phyloP scores from a whole-genome alignment of 768 basidiomycete species.

The Clathrus columnatus region DNA sequence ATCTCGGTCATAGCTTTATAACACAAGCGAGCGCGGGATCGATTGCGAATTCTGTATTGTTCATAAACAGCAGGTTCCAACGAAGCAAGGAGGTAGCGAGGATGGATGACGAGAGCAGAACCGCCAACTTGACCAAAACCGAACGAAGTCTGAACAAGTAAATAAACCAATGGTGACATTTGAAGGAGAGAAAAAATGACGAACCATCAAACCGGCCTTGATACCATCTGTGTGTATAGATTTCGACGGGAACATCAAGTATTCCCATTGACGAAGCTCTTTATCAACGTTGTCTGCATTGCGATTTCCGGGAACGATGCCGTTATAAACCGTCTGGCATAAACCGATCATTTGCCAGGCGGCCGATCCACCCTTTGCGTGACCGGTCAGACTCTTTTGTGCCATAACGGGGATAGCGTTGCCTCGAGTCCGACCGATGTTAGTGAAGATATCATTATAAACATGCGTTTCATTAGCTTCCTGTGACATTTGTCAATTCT shows the following conservation, averaged over 20 bases:
- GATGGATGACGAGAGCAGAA: slow-evolving; percentile 78
- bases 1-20: slow-evolving; percentile 93
- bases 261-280: slow-evolving; percentile 79
- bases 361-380: slow-evolving; percentile 98
- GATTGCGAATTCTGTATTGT: slow-evolving; percentile 65
- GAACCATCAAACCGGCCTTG: slow-evolving; percentile 76
- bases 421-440: slow-evolving; percentile 80
- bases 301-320: slow-evolving; percentile 89
- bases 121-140: slow-evolving; percentile 99
- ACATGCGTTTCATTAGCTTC: slow-evolving; percentile 98
- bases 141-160: slow-evolving; percentile 69
- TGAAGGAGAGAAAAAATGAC: slow-evolving; percentile 16
- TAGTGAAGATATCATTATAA: slow-evolving; percentile 92
- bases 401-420: slow-evolving; percentile 98
- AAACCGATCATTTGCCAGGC: slow-evolving; percentile 96
- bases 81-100: slow-evolving; percentile 82
- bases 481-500: slow-evolving; percentile 28
- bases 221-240: slow-evolving; percentile 92
- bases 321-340: slow-evolving; percentile 73
- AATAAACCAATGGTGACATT: background rate
- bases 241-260: slow-evolving; percentile 96
- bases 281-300: slow-evolving; percentile 97
- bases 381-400: slow-evolving; percentile 95
- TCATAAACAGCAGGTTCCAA: slow-evolving; percentile 72
- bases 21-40: slow-evolving; percentile 53